Conservation (phyloP, 768 basidiomycete genomes). For the Suillus tomentosus region DNA sequence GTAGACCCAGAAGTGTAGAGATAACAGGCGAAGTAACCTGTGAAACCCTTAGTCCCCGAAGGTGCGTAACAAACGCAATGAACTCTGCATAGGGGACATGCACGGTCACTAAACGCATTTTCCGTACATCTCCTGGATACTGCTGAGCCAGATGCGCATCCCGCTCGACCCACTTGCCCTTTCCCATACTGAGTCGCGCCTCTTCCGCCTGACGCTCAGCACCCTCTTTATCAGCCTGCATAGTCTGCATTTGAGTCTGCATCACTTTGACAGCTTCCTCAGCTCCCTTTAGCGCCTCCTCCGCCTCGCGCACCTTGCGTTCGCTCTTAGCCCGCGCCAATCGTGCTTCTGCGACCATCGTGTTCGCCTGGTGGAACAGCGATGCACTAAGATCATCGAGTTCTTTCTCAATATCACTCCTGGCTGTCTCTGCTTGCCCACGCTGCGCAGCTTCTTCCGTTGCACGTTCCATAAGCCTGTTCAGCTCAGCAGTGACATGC, state of each 20-base stretch:
- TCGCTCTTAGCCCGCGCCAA: conserved; percentile 65
- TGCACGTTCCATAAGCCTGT: conserved; percentile 90
- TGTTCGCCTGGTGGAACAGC: conserved; percentile 91
- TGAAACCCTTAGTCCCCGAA: conserved; percentile 66
- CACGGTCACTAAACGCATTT: conserved; percentile 55
- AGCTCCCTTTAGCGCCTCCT: conserved; percentile 75
- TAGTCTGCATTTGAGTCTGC: conserved; percentile 80
- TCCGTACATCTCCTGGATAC: conserved; percentile 26
- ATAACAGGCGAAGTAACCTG: conserved; percentile 66
- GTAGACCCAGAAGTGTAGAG: conserved; percentile 71
- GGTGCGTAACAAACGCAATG: conserved; percentile 70
- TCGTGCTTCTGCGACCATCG: conserved; percentile 96
- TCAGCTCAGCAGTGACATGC: conserved; percentile 90
- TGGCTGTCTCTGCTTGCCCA: conserved; percentile 86
- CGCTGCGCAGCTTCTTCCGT: conserved; percentile 91
- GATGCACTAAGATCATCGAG: conserved; percentile 91
- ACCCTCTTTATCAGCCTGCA: conserved; percentile 67
- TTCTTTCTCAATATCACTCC: conserved; percentile 86
- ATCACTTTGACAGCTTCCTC: conserved; percentile 85
- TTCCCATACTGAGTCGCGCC: conserved; percentile 56
- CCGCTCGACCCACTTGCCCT: conserved; percentile 67
- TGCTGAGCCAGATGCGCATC: conserved; percentile 24
- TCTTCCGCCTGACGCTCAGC: conserved; percentile 55
- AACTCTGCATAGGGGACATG: conserved; percentile 85
- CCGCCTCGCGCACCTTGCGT: conserved; percentile 74